These are phyloP conservation scores for Capsicum baccatum DNA, from an alignment of 257 asterid genomes.

Conservation along the genomic window DNA sequence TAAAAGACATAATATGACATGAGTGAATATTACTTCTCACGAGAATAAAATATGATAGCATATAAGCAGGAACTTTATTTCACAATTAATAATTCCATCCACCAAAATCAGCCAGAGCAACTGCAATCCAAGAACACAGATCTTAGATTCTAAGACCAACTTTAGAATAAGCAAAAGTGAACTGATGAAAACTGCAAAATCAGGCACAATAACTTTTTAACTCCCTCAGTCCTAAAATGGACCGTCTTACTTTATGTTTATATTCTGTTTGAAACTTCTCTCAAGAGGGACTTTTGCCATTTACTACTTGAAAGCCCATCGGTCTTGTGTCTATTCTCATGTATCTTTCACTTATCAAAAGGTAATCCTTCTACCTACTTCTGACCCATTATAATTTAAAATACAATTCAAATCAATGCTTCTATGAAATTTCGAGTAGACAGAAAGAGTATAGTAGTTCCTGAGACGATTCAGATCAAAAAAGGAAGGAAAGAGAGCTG, in stretches of 20 bases:
- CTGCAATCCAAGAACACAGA: conserved; percentile 1
- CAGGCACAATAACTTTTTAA: neutral
- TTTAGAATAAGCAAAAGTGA: neutral
- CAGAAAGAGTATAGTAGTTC: neutral
- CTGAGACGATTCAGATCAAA: neutral
- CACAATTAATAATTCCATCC: conserved; percentile 18
- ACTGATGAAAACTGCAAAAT: conserved; percentile 1
- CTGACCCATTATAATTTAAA: conserved; percentile 9
- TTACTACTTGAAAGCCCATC: conserved; percentile 19
- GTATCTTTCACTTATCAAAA: neutral
- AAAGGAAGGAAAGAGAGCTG: conserved; percentile 18
- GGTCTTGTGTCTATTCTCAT: neutral
- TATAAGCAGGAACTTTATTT: conserved; percentile 15
- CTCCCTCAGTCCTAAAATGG: conserved; percentile 11
- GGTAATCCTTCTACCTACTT: conserved; percentile 11
- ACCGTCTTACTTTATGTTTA: neutral
- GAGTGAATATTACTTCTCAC: conserved; percentile 14
- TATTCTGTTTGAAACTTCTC: conserved; percentile 5
- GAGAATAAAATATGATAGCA: neutral
- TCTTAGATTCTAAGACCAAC: neutral
- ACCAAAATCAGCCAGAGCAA: conserved; percentile 9
- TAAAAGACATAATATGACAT: neutral
- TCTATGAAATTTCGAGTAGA: neutral
- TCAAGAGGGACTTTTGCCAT: neutral
- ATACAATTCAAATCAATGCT: conserved; percentile 19